phyloP scores from a whole-genome alignment of 2,329 filamentous ascomycete genomes.

The Paecilomyces formosus region DNA sequence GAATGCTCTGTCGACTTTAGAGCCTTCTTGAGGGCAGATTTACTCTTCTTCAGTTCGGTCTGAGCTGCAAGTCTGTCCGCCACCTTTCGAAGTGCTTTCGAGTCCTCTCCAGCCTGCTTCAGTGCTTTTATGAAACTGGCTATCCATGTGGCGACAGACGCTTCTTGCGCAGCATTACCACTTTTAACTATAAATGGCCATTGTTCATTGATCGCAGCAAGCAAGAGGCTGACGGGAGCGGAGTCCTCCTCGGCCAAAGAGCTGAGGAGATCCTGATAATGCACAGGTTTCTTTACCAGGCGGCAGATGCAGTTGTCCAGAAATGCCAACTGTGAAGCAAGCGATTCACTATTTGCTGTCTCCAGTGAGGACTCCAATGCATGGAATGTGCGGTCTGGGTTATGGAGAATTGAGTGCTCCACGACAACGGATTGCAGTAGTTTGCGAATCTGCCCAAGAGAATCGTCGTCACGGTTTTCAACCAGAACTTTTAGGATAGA shows the following conservation, averaged over 20 bases:
- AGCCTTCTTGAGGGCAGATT: slow-evolving; percentile 26
- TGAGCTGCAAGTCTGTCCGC: slow-evolving; percentile 37
- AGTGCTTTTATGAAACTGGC: slow-evolving; percentile 50
- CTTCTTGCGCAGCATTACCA: slow-evolving; percentile 35
- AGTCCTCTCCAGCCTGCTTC: slow-evolving; percentile 46
- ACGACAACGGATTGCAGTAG: slow-evolving; percentile 28
- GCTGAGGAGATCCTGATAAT: slow-evolving; percentile 57
- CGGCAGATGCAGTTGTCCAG: slow-evolving; percentile 76
- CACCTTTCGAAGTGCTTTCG: slow-evolving; percentile 35
- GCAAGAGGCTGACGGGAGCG: slow-evolving; percentile 53
- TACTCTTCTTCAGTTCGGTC: slow-evolving; percentile 29
- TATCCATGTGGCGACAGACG: slow-evolving; percentile 51
- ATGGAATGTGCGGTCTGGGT: slow-evolving; percentile 24
- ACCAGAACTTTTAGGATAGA: slow-evolving; percentile 33
- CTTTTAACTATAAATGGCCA: slow-evolving; percentile 59
- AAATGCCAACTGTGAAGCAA: slow-evolving; percentile 55
- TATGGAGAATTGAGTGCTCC: slow-evolving; percentile 30
- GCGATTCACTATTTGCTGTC: slow-evolving; percentile 19
- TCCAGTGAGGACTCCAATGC: slow-evolving; percentile 32
- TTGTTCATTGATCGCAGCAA: slow-evolving; percentile 68
- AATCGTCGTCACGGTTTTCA: slow-evolving; percentile 20
- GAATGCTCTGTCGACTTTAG: slow-evolving; percentile 23
- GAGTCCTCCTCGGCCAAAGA: slow-evolving; percentile 28
- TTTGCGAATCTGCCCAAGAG: slow-evolving; percentile 24
- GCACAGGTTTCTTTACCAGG: slow-evolving; percentile 69